Evolutionary conservation across 2,329 filamentous ascomycete species (phyloP), one percentile per base, ranked within the genome.

Genomic region (Ophiostoma sp.): DNA sequence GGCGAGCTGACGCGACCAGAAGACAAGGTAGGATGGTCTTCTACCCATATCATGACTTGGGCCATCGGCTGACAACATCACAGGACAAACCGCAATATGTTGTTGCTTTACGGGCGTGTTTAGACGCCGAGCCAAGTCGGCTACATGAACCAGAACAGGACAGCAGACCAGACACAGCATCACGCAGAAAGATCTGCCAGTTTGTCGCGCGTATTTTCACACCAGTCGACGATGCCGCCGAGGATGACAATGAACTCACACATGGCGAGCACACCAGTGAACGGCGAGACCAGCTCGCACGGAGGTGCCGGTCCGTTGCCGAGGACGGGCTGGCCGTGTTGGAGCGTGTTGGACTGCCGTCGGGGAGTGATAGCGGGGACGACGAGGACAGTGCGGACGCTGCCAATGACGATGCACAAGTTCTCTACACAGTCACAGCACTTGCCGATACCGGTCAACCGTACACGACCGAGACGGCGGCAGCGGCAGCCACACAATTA

Each of bases 351-450:
- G 42, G 33, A 17, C n/a, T 52, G 3, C 31, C 33, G 4, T 19
- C 15, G 1, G 36, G n/a, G 4, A 50, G 33, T 12, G 33, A 57
- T 0, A 2, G 75, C 15, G 68, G 15, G 42, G 28, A 36, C 1
- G 69, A 52, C 22, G 57, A 50, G 5, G 1, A 11, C 5, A 22
- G 7, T 15, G 17, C 22, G 19, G 42, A 45, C n/a, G 42, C 33
- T 12, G 36, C 9, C n/a, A 42, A 50, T 28, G 64, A 72, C 2
- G 75, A 76, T 45, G 70, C 76, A 8, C 75, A 80, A 8, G 73
- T 79, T 2, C 73, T 84, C 0, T 75, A 82, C 70, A 80, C 80
- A 3, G 69, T 83, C 4, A 75, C 82, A 12, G 79, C 81, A 1
- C 82, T 81, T 74, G 78, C 78, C 6, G 80, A 81, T 42, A 39